Evolutionary conservation across 2,329 filamentous ascomycete genomes (phyloP), one percentile per base, ranked within the genome.

Genomic region (Exserohilum turcica): DNA sequence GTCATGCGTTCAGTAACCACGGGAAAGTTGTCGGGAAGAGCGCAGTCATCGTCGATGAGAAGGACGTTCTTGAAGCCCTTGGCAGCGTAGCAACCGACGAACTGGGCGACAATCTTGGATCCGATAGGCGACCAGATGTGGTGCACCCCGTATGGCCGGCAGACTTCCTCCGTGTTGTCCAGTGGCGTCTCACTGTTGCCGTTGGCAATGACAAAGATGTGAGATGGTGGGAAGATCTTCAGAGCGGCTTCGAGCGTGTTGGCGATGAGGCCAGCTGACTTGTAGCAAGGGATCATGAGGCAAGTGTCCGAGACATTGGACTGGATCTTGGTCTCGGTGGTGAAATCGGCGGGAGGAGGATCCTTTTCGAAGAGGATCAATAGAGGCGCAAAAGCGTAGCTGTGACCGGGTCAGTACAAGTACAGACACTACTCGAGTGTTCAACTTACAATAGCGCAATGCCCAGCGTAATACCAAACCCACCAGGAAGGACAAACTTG

Each of bases 401-500:
- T 51, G 33, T n/a, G 24, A 6, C 16, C 13, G 6, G 9, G 15
- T 46, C 42, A 46, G 37, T 42, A 28, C 18, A 16, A 66, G 60
- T 8, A n/a, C 9, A n/a, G n/a, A 7, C 9, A 8, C 8, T 48
- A 7, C 5, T 9, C 28, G 27, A 28, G 10, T 9, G 8, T 13
- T 10, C 69, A 40, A 56, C 53, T 53, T 35, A 56, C 53, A 56
- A 56, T 36, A 52, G 36, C 9, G 53, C 53, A 19, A 56, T 44
- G 18, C 53, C 53, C 28, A 79, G 67, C 12, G 70, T 68, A 49
- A 79, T 77, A n/a, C 72, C 68, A 57, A 74, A 78, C 1, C 76
- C 76, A 18, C 76, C 76, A 15, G 67, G 57, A 31, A 79, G 48
- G 15, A 75, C 70, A 31, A 78, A 76, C 38, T 77, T 77, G 28